These are phyloP conservation scores for Ascochyta viciae-villosae DNA, from an alignment of 2,329 filamentous ascomycete genomes.

Conservation along the genomic window DNA sequence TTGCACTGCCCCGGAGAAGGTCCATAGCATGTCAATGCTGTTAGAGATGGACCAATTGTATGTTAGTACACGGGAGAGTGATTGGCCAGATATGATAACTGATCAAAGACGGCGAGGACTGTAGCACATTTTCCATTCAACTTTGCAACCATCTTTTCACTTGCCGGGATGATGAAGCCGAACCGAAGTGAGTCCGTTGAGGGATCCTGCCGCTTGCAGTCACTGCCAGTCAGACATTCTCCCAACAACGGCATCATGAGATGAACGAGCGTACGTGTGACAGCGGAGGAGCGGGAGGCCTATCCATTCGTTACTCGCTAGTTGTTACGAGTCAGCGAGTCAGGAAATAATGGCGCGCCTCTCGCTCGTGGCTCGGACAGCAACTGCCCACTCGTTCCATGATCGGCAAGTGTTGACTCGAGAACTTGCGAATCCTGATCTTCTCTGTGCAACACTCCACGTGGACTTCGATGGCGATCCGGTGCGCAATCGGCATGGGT, in stretches of 20 bases:
- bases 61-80: not conserved
- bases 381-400: not conserved
- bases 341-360: not conserved
- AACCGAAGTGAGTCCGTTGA: not conserved
- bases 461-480: constrained; percentile 7
- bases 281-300: constrained; percentile 7
- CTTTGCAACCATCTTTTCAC: not conserved
- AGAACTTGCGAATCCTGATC: not conserved
- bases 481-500: not conserved
- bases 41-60: not conserved
- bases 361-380: not conserved
- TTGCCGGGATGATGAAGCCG: not conserved
- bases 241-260: constrained; percentile 4
- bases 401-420: constrained; percentile 6
- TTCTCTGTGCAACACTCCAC: constrained; percentile 1
- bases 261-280: constrained; percentile 1
- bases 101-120: not conserved
- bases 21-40: not conserved
- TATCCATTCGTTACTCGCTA: not conserved
- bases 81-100: not conserved
- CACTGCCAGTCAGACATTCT: not conserved
- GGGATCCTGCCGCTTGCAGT: not conserved
- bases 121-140: not conserved
- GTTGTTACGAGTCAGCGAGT: constrained; percentile 9
- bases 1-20: not conserved